A percentile compares a stretch with the other conserved stretches of the same genome.
phyloP scores from a whole-genome alignment of 192 early-diverging fungal species.

The Podila minutissima region DNA sequence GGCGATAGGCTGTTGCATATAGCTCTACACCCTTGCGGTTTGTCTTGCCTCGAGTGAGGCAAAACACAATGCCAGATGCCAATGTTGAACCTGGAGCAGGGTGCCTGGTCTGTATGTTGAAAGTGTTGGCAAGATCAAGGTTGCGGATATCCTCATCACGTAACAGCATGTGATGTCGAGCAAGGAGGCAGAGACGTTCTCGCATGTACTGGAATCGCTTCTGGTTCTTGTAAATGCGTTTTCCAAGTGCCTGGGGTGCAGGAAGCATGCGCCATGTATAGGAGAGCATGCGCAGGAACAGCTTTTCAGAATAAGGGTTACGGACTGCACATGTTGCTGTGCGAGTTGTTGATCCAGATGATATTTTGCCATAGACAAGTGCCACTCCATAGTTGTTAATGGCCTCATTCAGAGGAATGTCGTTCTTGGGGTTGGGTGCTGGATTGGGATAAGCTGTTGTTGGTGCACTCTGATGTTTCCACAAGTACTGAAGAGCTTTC shows the following conservation, averaged over 20 bases:
- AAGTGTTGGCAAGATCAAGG: conserved; percentile 10
- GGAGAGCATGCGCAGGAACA: conserved; percentile 10
- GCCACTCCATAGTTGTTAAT: too few species aligned
- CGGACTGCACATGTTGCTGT: neutral
- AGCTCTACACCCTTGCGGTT: conserved; percentile 5
- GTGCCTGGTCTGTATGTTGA: neutral
- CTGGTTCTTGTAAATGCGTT: too few species aligned
- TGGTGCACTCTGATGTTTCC: too few species aligned
- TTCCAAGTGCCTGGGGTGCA: neutral
- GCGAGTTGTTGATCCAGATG: neutral
- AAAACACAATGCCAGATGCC: conserved; percentile 10
- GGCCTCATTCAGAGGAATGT: too few species aligned
- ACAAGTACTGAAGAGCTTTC: too few species aligned
- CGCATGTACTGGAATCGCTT: conserved; percentile 20
- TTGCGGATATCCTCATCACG: conserved; percentile 30
- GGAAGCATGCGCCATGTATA: conserved; percentile 1
- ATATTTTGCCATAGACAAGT: too few species aligned
- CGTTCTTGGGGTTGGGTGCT: too few species aligned
- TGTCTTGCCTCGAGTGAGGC: conserved; percentile 11
- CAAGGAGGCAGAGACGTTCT: conserved; percentile 17
- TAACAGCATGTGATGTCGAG: conserved; percentile 32
- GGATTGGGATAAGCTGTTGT: too few species aligned
- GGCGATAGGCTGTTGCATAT: conserved; percentile 23
- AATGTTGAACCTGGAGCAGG: neutral
- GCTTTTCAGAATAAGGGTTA: conserved; percentile 9